Conservation (phyloP, 1,139 yeast genomes). For the Debaryomyces sp. region DNA sequence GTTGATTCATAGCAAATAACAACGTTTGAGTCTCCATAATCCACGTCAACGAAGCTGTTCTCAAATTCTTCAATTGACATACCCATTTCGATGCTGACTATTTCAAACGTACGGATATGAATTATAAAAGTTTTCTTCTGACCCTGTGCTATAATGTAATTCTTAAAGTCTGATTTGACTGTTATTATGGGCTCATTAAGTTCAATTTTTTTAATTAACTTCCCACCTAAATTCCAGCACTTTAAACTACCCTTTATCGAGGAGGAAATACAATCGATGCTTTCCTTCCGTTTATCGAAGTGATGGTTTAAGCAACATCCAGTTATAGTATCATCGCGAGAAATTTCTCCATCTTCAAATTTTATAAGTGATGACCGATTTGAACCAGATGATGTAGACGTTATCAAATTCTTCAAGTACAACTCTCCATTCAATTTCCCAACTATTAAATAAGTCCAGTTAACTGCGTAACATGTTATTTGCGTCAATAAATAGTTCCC, state of each 20-base stretch:
- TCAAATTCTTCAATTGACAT: conserved; percentile 11
- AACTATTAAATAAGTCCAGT: conserved; percentile 38
- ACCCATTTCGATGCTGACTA: conserved; percentile 17
- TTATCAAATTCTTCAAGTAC: conserved; percentile 34
- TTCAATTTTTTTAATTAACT: conserved; percentile 15
- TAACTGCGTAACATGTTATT: conserved; percentile 27
- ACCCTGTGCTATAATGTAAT: conserved; percentile 28
- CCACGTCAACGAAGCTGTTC: conserved; percentile 39
- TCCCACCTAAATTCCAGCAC: conserved; percentile 34
- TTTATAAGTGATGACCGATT: conserved; percentile 23
- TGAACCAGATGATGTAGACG: conserved; percentile 35
- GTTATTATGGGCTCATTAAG: conserved; percentile 25
- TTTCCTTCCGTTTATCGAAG: conserved; percentile 27
- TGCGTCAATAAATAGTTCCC: conserved; percentile 28
- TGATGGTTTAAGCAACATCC: conserved; percentile 25
- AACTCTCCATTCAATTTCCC: conserved; percentile 35
- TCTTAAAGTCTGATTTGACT: conserved; percentile 35
- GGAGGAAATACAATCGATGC: conserved; percentile 32
- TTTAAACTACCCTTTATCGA: conserved; percentile 26
- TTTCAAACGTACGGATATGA: conserved; percentile 20
- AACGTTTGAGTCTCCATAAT: conserved; percentile 53
- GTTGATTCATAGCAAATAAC: conserved; percentile 28
- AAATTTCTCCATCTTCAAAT: conserved; percentile 11
- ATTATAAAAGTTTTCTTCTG: conserved; percentile 21
- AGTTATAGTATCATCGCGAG: conserved; percentile 9